Evolutionary conservation across 139 green algal genomes (phyloP).

Genomic region (Ostreobium quekettii): DNA sequence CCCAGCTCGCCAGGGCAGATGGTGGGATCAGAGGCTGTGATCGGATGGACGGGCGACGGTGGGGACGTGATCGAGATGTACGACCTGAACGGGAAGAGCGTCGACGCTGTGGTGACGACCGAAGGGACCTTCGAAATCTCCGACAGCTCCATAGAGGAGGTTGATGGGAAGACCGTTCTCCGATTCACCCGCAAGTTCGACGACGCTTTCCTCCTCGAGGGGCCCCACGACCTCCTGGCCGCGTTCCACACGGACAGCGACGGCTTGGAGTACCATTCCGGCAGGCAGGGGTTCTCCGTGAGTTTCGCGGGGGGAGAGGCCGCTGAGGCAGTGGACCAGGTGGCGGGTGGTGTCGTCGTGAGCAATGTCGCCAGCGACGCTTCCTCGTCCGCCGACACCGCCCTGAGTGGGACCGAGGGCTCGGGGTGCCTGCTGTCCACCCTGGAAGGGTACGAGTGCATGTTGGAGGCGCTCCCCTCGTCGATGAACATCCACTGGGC

Average conservation of each 20-base stretch:
- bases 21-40: conserved; percentile 24
- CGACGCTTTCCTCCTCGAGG: conserved; percentile 7
- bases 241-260: conserved; percentile 6
- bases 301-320: no score
- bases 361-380: no score
- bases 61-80: conserved; percentile 21
- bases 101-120: conserved; percentile 14
- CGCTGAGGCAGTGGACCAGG: no score
- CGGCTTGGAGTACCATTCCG: conserved; percentile 4
- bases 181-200: conserved; percentile 19
- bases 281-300: no score
- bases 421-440: not conserved
- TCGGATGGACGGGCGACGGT: conserved; percentile 21
- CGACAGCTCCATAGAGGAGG: not conserved
- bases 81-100: conserved; percentile 13
- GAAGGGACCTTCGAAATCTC: conserved; percentile 16
- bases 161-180: conserved; percentile 4
- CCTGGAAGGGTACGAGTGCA: not conserved
- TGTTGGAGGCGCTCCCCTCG: not conserved
- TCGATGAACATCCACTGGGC: conserved; percentile 14
- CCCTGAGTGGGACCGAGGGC: no score
- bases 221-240: not conserved
- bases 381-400: no score
- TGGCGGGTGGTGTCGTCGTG: no score
- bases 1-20: conserved; percentile 23